phyloP scores from a whole-genome alignment of 306 rosid genomes.

The Sesbania bispinosa region DNA sequence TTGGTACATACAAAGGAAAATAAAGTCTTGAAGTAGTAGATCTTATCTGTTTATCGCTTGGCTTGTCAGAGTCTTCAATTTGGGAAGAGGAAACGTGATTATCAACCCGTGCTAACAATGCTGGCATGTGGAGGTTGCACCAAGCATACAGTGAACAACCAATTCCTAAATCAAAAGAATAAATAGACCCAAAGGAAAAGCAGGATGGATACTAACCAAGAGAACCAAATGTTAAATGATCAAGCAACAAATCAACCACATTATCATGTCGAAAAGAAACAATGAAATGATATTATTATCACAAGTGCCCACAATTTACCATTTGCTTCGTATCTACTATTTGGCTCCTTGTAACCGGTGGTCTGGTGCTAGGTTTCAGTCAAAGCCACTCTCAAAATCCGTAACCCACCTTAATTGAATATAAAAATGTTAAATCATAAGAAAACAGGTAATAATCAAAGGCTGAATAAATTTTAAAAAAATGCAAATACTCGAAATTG shows the following conservation, averaged over 20 bases:
- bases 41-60: too few species aligned
- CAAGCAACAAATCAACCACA: too few species aligned
- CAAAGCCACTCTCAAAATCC: not conserved
- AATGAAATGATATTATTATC: too few species aligned
- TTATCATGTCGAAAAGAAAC: too few species aligned
- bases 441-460: not conserved
- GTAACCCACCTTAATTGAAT: not conserved
- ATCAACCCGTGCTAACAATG: slow-evolving; percentile 20
- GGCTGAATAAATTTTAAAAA: not conserved
- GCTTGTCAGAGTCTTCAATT: too few species aligned
- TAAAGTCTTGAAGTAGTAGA: too few species aligned
- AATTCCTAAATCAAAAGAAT: slow-evolving; percentile 11
- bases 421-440: not conserved
- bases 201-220: too few species aligned
- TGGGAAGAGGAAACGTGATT: slow-evolving; percentile 28
- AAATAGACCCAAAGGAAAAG: too few species aligned
- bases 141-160: not conserved
- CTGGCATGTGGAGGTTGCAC: slow-evolving; percentile 27
- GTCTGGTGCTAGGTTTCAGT: not conserved
- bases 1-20: too few species aligned
- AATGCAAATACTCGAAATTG: not conserved
- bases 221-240: too few species aligned
- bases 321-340: not conserved
- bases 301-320: not conserved
- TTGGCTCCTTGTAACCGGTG: slow-evolving; percentile 17